Conservation (phyloP, 2,329 filamentous ascomycete species). For the Microcyclosporella mali region DNA sequence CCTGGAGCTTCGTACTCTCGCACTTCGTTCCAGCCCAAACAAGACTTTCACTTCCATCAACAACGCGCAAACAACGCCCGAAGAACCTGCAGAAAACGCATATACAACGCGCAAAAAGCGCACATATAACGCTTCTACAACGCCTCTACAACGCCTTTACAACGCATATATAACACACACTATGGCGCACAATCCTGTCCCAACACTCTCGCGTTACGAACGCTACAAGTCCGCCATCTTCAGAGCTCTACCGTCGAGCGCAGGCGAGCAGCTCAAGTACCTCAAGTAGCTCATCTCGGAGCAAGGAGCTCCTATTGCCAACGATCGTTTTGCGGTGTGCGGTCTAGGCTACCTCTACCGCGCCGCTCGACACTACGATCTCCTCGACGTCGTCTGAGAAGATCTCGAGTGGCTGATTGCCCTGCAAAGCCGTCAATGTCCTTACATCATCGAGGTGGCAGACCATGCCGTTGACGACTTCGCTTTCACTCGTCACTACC, state of each 20-base stretch:
- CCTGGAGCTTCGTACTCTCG: too few species aligned
- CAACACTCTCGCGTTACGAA: background rate
- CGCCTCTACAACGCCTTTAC: too few species aligned
- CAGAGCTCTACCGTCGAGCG: background rate
- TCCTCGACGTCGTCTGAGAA: background rate
- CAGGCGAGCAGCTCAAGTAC: background rate
- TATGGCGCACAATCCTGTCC: too few species aligned
- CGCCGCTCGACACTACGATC: background rate
- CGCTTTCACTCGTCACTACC: background rate
- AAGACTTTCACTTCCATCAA: too few species aligned
- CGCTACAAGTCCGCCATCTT: background rate
- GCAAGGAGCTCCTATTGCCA: background rate
- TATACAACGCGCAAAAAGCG: too few species aligned
- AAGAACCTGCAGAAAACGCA: too few species aligned
- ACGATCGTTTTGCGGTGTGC: constrained; percentile 4
- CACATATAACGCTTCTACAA: too few species aligned
- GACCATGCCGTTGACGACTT: background rate
- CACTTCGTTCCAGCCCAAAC: too few species aligned
- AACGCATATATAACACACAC: too few species aligned
- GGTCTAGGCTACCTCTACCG: constrained; percentile 3
- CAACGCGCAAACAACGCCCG: too few species aligned
- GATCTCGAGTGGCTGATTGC: constrained; percentile 4
- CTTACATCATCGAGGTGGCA: constrained; percentile 1
- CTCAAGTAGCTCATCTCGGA: background rate
- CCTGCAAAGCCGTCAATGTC: background rate